A percentile compares a stretch with the other conserved stretches of the same genome.
Conservation (phyloP, 2,329 filamentous ascomycete genomes). For the Colletotrichum brevisporum region DNA sequence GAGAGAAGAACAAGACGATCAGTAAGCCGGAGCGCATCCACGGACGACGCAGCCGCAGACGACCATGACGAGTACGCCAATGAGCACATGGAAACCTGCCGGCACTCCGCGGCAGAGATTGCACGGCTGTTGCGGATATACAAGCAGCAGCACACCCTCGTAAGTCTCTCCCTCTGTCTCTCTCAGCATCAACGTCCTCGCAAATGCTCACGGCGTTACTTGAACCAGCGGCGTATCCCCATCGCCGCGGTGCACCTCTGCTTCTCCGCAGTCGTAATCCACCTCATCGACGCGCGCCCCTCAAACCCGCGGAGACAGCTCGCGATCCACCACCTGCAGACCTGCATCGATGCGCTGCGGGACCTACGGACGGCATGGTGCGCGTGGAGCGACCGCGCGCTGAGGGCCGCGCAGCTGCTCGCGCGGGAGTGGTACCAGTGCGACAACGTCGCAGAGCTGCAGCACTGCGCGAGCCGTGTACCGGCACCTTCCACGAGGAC, state of each 20-base stretch:
- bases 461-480: background rate
- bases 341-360: slow-evolving; percentile 37
- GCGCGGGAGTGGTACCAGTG: slow-evolving; percentile 42
- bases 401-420: slow-evolving; percentile 35
- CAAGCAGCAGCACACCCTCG: slow-evolving; percentile 44
- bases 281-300: slow-evolving; percentile 42
- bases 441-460: slow-evolving; percentile 34
- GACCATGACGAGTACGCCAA: slow-evolving; percentile 8
- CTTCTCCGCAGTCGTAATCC: slow-evolving; percentile 41
- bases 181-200: background rate
- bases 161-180: background rate
- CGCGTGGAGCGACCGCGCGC: slow-evolving; percentile 39
- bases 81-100: slow-evolving; percentile 41
- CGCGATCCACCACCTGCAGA: slow-evolving; percentile 37
- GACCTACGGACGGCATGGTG: slow-evolving; percentile 40
- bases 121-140: slow-evolving; percentile 41
- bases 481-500: background rate
- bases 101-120: slow-evolving; percentile 43
- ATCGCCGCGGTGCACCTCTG: slow-evolving; percentile 43
- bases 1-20: background rate
- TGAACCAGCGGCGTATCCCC: slow-evolving; percentile 39
- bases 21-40: background rate
- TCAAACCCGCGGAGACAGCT: slow-evolving; percentile 32
- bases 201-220: rapidly evolving
- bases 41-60: background rate